Base-by-base conservation (phyloP, 768 basidiomycete genomes). In the Hygrophoropsis aurantiaca region DNA sequence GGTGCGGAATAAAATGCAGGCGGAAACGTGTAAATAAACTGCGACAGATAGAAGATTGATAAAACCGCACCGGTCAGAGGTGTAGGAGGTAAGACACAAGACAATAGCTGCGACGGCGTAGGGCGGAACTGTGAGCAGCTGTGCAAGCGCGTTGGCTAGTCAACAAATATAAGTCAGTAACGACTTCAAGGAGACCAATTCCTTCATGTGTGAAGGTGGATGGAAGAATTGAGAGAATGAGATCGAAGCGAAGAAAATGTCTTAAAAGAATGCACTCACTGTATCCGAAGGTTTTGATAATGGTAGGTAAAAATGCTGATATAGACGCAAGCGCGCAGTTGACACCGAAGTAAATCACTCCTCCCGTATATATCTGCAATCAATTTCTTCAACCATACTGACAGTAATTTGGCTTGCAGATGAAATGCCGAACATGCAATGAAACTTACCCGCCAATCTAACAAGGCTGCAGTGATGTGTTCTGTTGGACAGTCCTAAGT, bases 301-400 rank as follows among this genome's bases (percentile, higher is more conserved):
- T 88, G 2, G 88, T 91, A 2, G 90, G 90, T 44, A 93, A 67
- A 69, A 93, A 93, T 0, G 88, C 87, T 19, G 84, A 83, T 27
- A 85, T 85, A 8, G 88, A 86, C n/a, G 86, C 82, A 13, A 90
- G 68, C 18, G 87, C 84, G 42, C 79, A 80, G 57, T 90, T 90
- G 41, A 87, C 67, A 24, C 85, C 87, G 58, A 90, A 89, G 62
- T 88, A 90, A 50, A 90, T 81, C 23, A 82, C 75, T 0, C 89
- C 89, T 0, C 74, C 87, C 7, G 70, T 57, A 54, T 87, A 55
- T 44, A 84, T 79, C 64, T 66, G 35, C 33, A 1, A 15, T 33
- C 16, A 3, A n/a, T n/a, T n/a, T n/a, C n/a, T n/a, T n/a, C n/a
- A n/a, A n/a, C n/a, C n/a, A n/a, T n/a, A n/a, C n/a, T n/a, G n/a